These are phyloP conservation scores for Hymenoscyphus occultus DNA, from an alignment of 2,329 filamentous ascomycete genomes.

Conservation along the genomic window DNA sequence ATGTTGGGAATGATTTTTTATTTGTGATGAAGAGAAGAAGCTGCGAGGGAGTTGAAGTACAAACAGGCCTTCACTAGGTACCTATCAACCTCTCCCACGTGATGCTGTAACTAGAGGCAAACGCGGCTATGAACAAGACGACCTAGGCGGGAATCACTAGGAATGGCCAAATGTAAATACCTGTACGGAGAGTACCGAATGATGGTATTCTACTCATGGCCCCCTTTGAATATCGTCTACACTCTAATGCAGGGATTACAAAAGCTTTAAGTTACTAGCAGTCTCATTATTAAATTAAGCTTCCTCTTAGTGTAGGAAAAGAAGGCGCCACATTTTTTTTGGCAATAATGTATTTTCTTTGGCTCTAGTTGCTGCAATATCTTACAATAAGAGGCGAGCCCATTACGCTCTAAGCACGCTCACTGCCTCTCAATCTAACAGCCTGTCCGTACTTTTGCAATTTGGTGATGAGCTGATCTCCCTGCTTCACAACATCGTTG, in stretches of 20 bases:
- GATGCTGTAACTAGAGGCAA: not conserved
- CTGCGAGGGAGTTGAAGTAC: not conserved
- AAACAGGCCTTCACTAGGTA: not conserved
- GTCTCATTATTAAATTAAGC: too few relatives aligned
- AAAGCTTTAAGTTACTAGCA: too few relatives aligned
- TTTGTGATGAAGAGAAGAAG: not conserved
- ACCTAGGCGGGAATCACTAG: too few relatives aligned
- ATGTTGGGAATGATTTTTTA: not conserved
- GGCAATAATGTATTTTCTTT: not conserved
- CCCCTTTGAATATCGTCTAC: too few relatives aligned
- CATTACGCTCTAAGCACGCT: constrained; percentile 63
- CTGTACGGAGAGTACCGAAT: too few relatives aligned
- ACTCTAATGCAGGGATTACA: too few relatives aligned
- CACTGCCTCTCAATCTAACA: constrained; percentile 88
- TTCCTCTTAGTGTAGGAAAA: not conserved
- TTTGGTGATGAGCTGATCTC: constrained; percentile 97
- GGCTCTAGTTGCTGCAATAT: not conserved
- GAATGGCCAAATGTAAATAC: too few relatives aligned
- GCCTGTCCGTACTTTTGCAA: constrained; percentile 98
- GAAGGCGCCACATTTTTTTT: not conserved
- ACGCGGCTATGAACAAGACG: not conserved
- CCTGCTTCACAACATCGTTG: constrained; percentile 94
- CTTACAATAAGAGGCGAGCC: not conserved
- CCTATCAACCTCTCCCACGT: too few relatives aligned
- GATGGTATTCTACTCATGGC: too few relatives aligned